Conservation (phyloP, 2,329 filamentous ascomycete species). For the Nannizziopsis arthrosporioides region DNA sequence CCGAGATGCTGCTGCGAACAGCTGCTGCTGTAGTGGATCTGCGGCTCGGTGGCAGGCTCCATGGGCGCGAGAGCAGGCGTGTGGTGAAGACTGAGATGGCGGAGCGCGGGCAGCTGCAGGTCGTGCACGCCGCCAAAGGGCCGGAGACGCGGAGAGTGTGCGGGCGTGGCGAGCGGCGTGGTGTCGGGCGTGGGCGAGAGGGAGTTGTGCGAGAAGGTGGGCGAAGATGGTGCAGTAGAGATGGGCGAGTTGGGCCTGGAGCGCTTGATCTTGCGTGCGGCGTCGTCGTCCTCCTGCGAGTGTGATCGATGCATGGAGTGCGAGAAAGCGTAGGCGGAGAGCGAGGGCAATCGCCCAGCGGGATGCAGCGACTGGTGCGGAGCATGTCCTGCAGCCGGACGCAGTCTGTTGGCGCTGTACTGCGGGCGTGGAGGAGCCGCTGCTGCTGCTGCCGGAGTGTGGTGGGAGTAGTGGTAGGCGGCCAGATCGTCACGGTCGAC, state of each 20-base stretch:
- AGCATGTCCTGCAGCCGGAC: slow-evolving; percentile 28
- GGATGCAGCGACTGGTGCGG: slow-evolving; percentile 34
- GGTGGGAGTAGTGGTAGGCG: slow-evolving; percentile 25
- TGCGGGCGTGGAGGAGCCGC: slow-evolving; percentile 23
- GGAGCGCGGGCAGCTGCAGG: slow-evolving; percentile 76
- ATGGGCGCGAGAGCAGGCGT: slow-evolving; percentile 58
- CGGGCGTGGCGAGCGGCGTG: slow-evolving; percentile 94
- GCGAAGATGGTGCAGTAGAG: slow-evolving; percentile 89
- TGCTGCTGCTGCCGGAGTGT: neutral
- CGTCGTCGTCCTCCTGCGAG: slow-evolving; percentile 58
- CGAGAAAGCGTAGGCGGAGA: slow-evolving; percentile 61
- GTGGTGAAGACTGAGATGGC: slow-evolving; percentile 57
- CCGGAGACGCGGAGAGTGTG: slow-evolving; percentile 82
- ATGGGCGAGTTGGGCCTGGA: slow-evolving; percentile 89
- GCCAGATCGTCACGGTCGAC: slow-evolving; percentile 48
- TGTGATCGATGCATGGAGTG: slow-evolving; percentile 78
- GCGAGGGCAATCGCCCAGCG: slow-evolving; percentile 57
- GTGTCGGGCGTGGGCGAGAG: slow-evolving; percentile 91
- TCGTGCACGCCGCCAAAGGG: slow-evolving; percentile 55
- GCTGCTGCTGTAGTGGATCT: slow-evolving; percentile 42
- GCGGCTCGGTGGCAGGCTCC: slow-evolving; percentile 53
- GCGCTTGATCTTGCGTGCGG: slow-evolving; percentile 63
- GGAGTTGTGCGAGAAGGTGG: slow-evolving; percentile 92
- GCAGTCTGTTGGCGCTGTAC: slow-evolving; percentile 14
- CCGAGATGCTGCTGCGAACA: slow-evolving; percentile 46